Conservation (phyloP, 2,329 filamentous ascomycete species). For the Fusarium chlamydosporum region DNA sequence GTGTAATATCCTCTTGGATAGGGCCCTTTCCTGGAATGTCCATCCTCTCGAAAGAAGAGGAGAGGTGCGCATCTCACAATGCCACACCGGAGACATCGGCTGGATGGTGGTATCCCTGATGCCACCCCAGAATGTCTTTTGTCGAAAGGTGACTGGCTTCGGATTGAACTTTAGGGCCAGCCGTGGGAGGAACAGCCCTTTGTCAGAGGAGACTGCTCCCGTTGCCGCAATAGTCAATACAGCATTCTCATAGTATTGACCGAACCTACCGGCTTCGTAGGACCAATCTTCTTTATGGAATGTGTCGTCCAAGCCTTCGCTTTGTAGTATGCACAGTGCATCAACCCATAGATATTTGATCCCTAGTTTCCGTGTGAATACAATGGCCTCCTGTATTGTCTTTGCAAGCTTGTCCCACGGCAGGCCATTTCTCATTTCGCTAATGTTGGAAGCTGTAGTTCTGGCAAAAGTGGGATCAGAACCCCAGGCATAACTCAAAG, state of each 20-base stretch:
- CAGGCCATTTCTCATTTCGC: neutral
- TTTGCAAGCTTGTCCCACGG: slow-evolving; percentile 4
- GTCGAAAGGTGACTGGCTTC: neutral
- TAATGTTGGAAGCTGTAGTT: slow-evolving; percentile 5
- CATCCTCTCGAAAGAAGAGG: slow-evolving; percentile 4
- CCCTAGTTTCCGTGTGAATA: neutral
- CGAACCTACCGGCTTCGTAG: slow-evolving; percentile 10
- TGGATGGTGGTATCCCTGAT: neutral
- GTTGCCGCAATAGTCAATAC: slow-evolving; percentile 9
- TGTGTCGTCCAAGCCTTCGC: neutral
- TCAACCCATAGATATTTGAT: slow-evolving; percentile 9
- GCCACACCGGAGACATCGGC: neutral
- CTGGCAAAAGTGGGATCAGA: neutral
- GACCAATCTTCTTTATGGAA: slow-evolving; percentile 7
- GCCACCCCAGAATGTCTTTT: neutral
- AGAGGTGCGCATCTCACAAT: neutral
- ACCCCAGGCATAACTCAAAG: slow-evolving; percentile 23
- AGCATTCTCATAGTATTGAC: slow-evolving; percentile 13
- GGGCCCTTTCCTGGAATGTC: neutral
- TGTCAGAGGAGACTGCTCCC: neutral
- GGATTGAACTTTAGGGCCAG: neutral
- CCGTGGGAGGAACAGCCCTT: slow-evolving; percentile 4
- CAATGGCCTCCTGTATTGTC: slow-evolving; percentile 4
- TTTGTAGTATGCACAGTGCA: slow-evolving; percentile 20
- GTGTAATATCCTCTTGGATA: slow-evolving; percentile 8